Evolutionary conservation across 2,329 filamentous ascomycete species (phyloP).

Genomic region (Didymella glomerata): DNA sequence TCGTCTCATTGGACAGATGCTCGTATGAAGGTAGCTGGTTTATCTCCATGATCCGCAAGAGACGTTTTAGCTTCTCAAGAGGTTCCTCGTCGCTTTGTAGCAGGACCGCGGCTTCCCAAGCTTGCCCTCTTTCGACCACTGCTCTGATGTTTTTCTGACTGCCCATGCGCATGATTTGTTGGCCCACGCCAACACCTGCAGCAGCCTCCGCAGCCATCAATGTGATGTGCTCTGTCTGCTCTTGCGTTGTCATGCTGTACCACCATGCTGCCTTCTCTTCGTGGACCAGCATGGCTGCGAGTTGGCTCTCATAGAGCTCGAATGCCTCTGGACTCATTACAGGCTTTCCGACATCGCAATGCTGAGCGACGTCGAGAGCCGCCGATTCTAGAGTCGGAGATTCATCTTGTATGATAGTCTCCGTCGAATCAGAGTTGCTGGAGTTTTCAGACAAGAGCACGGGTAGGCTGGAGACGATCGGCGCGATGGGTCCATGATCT

Average conservation of each 20-base stretch:
- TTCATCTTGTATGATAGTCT: background rate
- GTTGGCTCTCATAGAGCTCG: constrained; percentile 9
- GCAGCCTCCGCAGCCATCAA: constrained; percentile 9
- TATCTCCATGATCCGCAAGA: constrained; percentile 28
- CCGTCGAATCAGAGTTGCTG: background rate
- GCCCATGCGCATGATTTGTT: constrained; percentile 20
- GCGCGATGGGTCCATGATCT: background rate
- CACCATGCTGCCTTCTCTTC: constrained; percentile 15
- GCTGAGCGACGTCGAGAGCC: background rate
- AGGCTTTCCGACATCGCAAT: background rate
- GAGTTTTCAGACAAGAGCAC: background rate
- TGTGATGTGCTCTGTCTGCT: constrained; percentile 10
- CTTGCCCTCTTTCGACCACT: constrained; percentile 22
- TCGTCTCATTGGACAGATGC: constrained; percentile 35
- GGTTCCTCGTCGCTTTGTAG: constrained; percentile 27
- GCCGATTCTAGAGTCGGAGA: background rate
- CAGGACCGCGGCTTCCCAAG: constrained; percentile 29
- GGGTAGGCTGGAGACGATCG: background rate
- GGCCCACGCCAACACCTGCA: constrained; percentile 8
- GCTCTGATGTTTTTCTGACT: constrained; percentile 27
- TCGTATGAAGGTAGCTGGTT: constrained; percentile 36
- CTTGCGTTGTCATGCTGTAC: constrained; percentile 10
- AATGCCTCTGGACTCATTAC: constrained; percentile 1
- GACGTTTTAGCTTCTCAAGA: constrained; percentile 25
- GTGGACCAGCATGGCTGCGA: constrained; percentile 1